Base-by-base conservation (phyloP, 352 stramenopile genomes). In the Lagenidium giganteum region DNA sequence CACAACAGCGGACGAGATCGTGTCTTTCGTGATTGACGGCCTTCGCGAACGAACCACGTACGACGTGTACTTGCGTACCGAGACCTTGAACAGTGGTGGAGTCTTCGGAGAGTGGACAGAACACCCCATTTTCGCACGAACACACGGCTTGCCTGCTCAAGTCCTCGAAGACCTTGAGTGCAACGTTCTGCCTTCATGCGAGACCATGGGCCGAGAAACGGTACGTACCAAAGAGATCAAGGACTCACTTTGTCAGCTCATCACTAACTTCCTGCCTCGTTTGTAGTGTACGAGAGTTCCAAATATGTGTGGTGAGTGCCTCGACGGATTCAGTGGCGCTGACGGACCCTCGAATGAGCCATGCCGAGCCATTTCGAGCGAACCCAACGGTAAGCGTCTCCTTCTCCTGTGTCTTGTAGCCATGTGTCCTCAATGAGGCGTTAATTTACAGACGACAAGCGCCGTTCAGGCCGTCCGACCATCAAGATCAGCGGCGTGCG, bases 401-500 rank as follows among this genome's bases (percentile, higher is more conserved):
- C 12, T 47, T 24, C 16, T 34, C 14, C 14, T 33, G 4, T 25
- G 25, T 30, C 13, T 29, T 30, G 8, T 43, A 17, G 16, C 24
- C n/a, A 17, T 43, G 24, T 29, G n/a, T 43, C 20, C 21, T 17
- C 24, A 11, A 27, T 43, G 11, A 27, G 11, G 13, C 8, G 16
- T 14, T 13, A 31, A 31, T 30, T 17, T 43, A 43, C 18, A 59
- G 53, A 16, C n/a, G 41, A 42, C 7, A 43, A 14, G 13, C 23
- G 5, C 18, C 9, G 0, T 4, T 17, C 36, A 18, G 26, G 20
- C 17, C 3, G 39, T 28, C 24, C 57, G 39, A 38, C 55, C 26
- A 83, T 88, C 58, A 81, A 73, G 54, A 84, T 88, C 51, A 88
- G 65, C 30, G 67, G 72, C 9, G 60, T 88, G 9, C 72, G 70